Conservation (phyloP, 495 filamentous ascomycete genomes). For the Daldinia grandis region DNA sequence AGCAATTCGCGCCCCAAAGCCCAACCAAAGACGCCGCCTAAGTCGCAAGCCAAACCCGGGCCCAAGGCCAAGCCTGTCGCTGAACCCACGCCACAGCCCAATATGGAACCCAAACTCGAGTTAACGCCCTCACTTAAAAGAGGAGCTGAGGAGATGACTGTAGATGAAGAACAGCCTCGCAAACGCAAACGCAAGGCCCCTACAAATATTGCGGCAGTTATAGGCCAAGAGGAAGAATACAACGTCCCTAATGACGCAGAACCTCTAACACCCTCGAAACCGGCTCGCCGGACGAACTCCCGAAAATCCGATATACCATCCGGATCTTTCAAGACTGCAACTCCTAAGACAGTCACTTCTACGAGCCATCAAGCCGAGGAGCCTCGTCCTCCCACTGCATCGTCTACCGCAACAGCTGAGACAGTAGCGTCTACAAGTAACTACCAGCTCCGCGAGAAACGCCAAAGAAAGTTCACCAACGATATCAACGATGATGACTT, state of each 20-base stretch:
- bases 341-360: conserved; percentile 12
- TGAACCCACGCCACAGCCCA: not conserved
- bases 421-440: conserved; percentile 41
- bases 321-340: conserved; percentile 20
- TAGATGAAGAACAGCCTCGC: conserved; percentile 19
- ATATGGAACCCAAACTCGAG: not conserved
- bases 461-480: conserved; percentile 43
- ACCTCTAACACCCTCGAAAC: conserved; percentile 13
- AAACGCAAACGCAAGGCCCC: conserved; percentile 34
- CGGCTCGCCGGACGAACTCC: conserved; percentile 24
- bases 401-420: conserved; percentile 42
- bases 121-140: conserved; percentile 36
- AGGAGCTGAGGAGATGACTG: conserved; percentile 14
- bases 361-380: conserved; percentile 29
- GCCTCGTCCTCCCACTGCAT: conserved; percentile 41
- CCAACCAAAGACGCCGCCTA: not conserved
- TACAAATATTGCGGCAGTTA: not conserved
- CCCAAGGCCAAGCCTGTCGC: not conserved
- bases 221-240: conserved; percentile 11
- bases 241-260: conserved; percentile 9
- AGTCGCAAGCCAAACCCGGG: not conserved
- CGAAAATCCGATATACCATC: conserved; percentile 28
- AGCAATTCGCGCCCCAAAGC: not conserved
- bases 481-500: conserved; percentile 37
- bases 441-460: conserved; percentile 45